Evolutionary conservation across 2,329 filamentous ascomycete genomes (phyloP).

Genomic region (Aspergillus clavatus): DNA sequence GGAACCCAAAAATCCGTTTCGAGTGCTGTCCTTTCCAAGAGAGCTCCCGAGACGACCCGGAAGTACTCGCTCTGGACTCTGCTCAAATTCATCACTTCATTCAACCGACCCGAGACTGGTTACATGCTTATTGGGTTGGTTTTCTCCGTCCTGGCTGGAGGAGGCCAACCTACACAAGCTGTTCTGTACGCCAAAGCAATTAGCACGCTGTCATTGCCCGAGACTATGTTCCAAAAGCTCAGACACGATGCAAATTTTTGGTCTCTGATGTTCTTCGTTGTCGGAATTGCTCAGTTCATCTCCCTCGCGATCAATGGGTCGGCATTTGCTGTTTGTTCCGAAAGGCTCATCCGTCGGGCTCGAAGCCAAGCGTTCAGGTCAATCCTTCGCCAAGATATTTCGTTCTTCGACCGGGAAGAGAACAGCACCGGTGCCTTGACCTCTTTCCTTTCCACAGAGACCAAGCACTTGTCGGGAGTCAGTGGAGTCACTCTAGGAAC

Average conservation of each 20-base stretch:
- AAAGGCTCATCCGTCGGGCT: constrained; percentile 76
- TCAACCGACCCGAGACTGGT: constrained; percentile 69
- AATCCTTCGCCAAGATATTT: constrained; percentile 87
- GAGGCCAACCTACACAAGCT: constrained; percentile 69
- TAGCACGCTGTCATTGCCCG: constrained; percentile 59
- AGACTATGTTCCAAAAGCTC: constrained; percentile 51
- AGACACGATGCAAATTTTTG: constrained; percentile 75
- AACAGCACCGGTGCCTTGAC: constrained; percentile 87
- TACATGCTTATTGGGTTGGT: constrained; percentile 69
- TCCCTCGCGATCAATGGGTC: constrained; percentile 65
- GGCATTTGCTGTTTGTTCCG: constrained; percentile 79
- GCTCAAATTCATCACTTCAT: constrained; percentile 71
- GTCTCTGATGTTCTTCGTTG: constrained; percentile 82
- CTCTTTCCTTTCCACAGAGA: constrained; percentile 82
- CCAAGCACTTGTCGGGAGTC: constrained; percentile 81
- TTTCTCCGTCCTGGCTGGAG: constrained; percentile 72
- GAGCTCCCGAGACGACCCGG: constrained; percentile 45
- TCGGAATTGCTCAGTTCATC: constrained; percentile 69
- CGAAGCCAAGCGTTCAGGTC: constrained; percentile 77
- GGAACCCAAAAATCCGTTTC: constrained; percentile 57
- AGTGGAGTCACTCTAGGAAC: constrained; percentile 85
- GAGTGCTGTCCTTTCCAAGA: constrained; percentile 62
- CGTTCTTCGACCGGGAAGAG: constrained; percentile 84
- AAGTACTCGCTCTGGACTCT: constrained; percentile 70
- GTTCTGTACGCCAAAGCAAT: constrained; percentile 91